phyloP scores from a whole-genome alignment of 768 basidiomycete genomes.

The Podaxis mareebaensis region DNA sequence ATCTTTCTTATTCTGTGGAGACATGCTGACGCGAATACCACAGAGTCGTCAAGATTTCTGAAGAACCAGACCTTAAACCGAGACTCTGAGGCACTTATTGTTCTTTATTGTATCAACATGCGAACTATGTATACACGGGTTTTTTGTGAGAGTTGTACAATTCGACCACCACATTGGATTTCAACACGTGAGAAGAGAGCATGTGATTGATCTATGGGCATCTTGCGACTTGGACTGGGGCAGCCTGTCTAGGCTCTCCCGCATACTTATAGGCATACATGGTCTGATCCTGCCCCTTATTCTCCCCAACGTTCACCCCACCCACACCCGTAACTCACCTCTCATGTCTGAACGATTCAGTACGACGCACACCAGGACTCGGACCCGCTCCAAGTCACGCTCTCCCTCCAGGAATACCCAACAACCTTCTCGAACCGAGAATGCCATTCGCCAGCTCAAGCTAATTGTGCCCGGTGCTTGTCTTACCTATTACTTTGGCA shows the following conservation, averaged over 20 bases:
- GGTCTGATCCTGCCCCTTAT: background rate
- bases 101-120: background rate
- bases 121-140: no score
- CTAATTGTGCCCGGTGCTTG: constrained; percentile 71
- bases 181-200: background rate
- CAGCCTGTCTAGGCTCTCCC: background rate
- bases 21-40: constrained; percentile 15
- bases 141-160: no score
- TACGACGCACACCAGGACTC: background rate
- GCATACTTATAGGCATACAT: background rate
- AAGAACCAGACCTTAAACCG: constrained; percentile 33
- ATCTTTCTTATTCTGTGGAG: background rate
- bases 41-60: constrained; percentile 61
- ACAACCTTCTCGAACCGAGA: constrained; percentile 35
- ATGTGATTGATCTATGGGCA: constrained; percentile 1
- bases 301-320: background rate
- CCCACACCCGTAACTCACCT: background rate
- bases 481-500: constrained; percentile 63
- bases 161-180: background rate
- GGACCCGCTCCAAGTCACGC: background rate
- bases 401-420: constrained; percentile 21
- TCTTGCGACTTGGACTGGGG: background rate
- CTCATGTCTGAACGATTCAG: background rate
- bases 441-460: constrained; percentile 70
- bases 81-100: constrained; percentile 30